Evolutionary conservation across 1,139 yeast species (phyloP), one percentile per base, ranked within the genome.

Genomic region (Taphrina sp.): DNA sequence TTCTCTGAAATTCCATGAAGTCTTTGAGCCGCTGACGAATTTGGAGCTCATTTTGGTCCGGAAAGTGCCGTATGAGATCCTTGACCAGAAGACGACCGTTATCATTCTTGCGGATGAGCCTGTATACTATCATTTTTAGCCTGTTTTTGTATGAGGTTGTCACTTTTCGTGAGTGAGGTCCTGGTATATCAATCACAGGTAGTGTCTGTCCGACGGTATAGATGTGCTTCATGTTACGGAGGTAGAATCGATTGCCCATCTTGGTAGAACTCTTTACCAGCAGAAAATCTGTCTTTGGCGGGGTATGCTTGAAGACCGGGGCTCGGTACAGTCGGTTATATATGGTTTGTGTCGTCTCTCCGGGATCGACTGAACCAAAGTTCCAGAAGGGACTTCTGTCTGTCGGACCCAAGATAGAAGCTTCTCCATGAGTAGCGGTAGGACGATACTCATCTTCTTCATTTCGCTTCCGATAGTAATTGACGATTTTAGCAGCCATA

Each of bases 351-450:
- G 90, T 96, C 59, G 88, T 81, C 64, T 85, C 88, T 2, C 98
- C 99, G 1, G 90, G 87, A 52, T 89, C 96, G 12, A 94, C 97
- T 70, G 85, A 86, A 1, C 99, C 99, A 73, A 89, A 94, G 67
- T 90, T 92, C 98, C 98, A 94, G 67, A 92, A 94, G 10, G 99
- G 97, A 10, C 95, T 86, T 64, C 95, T 78, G 69, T 94, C 99
- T 66, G 89, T 96, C 1, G 87, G 88, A 16, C 96, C 96, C 38
- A 94, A 74, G 2, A 94, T 96, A 70, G 87, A 95, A 0, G 98
- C 92, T 69, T 94, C 99, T 52, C 99, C 99, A 41, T 89, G 76
- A 1, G 88, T 80, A 7, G 90, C 76, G 64, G 90, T 90, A 0
- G 98, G 98, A 61, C 98, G 79, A 3, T 85, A 76, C 4, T 81